Evolutionary conservation across 768 basidiomycete species (phyloP), one percentile per base, ranked within the genome.

Genomic region (Lyophyllum semitale): DNA sequence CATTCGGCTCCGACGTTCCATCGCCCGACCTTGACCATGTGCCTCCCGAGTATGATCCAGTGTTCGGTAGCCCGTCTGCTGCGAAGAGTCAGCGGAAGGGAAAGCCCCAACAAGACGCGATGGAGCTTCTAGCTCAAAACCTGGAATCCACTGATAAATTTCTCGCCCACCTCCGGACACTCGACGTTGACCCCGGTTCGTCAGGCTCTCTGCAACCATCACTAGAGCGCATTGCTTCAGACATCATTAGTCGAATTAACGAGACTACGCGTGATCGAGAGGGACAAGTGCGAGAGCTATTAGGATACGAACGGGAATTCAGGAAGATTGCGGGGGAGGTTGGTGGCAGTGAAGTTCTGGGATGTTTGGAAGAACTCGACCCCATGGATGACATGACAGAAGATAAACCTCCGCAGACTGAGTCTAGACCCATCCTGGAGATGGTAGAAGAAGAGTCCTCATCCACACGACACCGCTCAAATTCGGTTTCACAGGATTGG

Each of bases 261-360:
- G 87, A 89, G 53, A 81, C 85, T 12, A 82, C 84, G 32, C 83
- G 85, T 44, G 87, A 91, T 62, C 82, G 93, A 53, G 93, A 95
- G 67, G 80, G 78, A 2, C 93, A 95, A 71, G 83, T 92, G 4
- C 86, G 93, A 48, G 89, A 86, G 64, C 71, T 95, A 50, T 73
- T 87, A 32, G 89, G 86, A 59, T 88, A 80, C 65, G 92, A 94
- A 64, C 82, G 91, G 49, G 88, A 93, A 69, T 84, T 95, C 64
- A 80, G 82, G 60, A 84, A 84, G 66, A 89, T 92, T 61, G 83
- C 85, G 1, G 84, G 81, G 4, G 91, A 93, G 68, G 82, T 90
- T 17, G 88, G 89, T 35, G 92, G 92, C 18, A 80, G 74, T 35
- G 91, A 93, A 35, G 84, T 83, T 9, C 75, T 95, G 9, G 83